phyloP scores from a whole-genome alignment of 768 basidiomycete species.

The Xerocomellus dryophilus region DNA sequence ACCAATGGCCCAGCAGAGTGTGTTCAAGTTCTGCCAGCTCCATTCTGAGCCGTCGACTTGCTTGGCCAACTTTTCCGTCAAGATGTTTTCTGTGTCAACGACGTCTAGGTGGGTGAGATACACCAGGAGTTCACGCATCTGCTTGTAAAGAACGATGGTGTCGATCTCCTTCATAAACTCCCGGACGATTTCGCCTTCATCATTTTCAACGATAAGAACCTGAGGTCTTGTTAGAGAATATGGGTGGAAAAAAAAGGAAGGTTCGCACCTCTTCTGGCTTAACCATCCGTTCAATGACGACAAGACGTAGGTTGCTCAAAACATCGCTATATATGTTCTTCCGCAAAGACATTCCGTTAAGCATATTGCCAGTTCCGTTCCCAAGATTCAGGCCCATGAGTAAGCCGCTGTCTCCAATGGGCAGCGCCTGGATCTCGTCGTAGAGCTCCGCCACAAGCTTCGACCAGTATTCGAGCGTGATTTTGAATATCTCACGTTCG shows the following conservation, averaged over 20 bases:
- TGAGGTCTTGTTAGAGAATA: conserved; percentile 31
- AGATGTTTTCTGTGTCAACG: conserved; percentile 91
- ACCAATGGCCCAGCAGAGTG: conserved; percentile 99
- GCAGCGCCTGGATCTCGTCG: conserved; percentile 91
- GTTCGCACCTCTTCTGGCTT: conserved; percentile 91
- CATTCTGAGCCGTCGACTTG: conserved; percentile 98
- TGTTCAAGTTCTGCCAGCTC: conserved; percentile 99
- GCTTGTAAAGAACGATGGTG: conserved; percentile 98
- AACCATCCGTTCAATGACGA: conserved; percentile 98
- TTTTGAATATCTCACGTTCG: conserved; percentile 99
- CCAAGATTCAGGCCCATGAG: conserved; percentile 88
- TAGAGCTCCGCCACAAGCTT: conserved; percentile 96
- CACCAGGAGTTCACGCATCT: conserved; percentile 95
- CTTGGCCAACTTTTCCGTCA: conserved; percentile 95
- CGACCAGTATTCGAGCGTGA: conserved; percentile 96
- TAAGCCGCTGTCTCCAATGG: conserved; percentile 80
- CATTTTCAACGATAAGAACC: conserved; percentile 98
- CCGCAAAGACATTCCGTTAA: conserved; percentile 74
- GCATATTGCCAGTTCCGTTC: conserved; percentile 58
- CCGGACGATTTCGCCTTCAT: conserved; percentile 98
- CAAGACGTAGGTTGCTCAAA: conserved; percentile 86
- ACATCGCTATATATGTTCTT: conserved; percentile 97
- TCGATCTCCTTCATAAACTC: conserved; percentile 99
- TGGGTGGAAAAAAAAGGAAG: neutral
- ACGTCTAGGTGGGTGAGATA: conserved; percentile 98